phyloP scores from a whole-genome alignment of 2,329 filamentous ascomycete genomes.

The Alternaria rosae region DNA sequence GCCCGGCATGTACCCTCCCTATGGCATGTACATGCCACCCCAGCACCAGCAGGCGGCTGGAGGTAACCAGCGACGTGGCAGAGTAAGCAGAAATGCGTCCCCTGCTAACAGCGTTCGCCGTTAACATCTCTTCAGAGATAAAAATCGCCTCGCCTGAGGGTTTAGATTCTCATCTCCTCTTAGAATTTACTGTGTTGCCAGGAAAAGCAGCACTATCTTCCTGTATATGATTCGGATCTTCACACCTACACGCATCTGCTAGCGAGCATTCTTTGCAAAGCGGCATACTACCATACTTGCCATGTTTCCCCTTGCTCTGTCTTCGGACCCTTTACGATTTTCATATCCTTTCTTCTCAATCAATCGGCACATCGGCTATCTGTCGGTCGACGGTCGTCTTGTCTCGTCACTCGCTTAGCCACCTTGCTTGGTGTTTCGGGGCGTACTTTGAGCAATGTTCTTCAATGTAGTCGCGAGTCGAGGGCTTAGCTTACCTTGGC shows the following conservation, averaged over 20 bases:
- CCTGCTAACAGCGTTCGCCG: constrained; percentile 25
- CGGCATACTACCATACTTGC: constrained; percentile 24
- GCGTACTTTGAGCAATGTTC: constrained; percentile 2
- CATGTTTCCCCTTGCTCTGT: constrained; percentile 5
- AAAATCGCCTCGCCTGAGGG: constrained; percentile 6
- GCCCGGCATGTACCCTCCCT: constrained; percentile 52
- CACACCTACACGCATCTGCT: constrained; percentile 27
- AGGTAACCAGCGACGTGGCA: constrained; percentile 61
- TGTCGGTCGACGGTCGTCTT: neutral
- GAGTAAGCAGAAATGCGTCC: constrained; percentile 54
- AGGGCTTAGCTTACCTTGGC: neutral
- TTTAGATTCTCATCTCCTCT: constrained; percentile 2
- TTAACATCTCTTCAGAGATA: constrained; percentile 43
- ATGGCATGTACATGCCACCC: constrained; percentile 60
- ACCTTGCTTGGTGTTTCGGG: constrained; percentile 7
- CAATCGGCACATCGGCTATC: neutral
- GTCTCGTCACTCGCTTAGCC: constrained; percentile 10
- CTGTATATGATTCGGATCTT: constrained; percentile 38
- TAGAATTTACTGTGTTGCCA: constrained; percentile 23
- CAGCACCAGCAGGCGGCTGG: constrained; percentile 53
- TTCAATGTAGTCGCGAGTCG: neutral
- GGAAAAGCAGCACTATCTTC: constrained; percentile 24
- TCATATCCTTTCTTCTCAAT: constrained; percentile 1
- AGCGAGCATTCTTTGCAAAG: constrained; percentile 22
- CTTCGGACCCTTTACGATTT: constrained; percentile 15